Base-by-base conservation (phyloP, 352 stramenopile species). In the Phytophthora pini region DNA sequence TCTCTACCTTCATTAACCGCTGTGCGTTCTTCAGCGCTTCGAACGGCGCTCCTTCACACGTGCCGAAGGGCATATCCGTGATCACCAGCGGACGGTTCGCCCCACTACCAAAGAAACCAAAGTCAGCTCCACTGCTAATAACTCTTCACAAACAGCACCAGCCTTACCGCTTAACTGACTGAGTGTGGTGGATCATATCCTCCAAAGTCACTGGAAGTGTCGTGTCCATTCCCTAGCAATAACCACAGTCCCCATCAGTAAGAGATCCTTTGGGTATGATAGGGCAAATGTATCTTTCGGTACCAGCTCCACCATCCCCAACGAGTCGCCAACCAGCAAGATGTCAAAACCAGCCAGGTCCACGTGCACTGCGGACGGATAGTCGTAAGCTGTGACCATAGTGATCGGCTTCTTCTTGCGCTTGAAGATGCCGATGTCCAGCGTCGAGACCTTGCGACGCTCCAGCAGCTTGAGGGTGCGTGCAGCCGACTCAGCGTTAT, bases 311-410 rank as follows among this genome's bases (percentile, higher is more conserved):
- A 99, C 97, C 98, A 99, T 99, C 43, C 95, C 97, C 48, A 99
- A 73, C 27, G 97, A 99, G 87, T 99, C 98, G 17, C 98, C 98
- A 4, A 99, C 95, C 13, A 99, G 82, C 34, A 99, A 60, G 4
- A 99, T 90, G 70, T 99, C 97, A 57, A 99, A 98, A 36, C 96
- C 97, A 2, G 97, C 97, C 43, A 97, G 83, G 69, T 99, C 97
- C n/a, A 99, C 97, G 73, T 99, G 97, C 39, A 99, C 85, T 0
- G 97, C 96, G 10, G 83, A 94, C 36, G 87, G 97, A 76, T 99
- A 99, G 76, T 99, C 94, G 73, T 99, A 99, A 5, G 97, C 97
- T 29, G 98, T 99, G 22, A 99, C 93, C 97, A 99, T 99, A n/a
- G 93, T 98, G 61, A 99, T 99, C 45, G 97, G 98, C 46, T 98